Base-by-base conservation (phyloP, 768 basidiomycete genomes). In the Ramaria sp. region DNA sequence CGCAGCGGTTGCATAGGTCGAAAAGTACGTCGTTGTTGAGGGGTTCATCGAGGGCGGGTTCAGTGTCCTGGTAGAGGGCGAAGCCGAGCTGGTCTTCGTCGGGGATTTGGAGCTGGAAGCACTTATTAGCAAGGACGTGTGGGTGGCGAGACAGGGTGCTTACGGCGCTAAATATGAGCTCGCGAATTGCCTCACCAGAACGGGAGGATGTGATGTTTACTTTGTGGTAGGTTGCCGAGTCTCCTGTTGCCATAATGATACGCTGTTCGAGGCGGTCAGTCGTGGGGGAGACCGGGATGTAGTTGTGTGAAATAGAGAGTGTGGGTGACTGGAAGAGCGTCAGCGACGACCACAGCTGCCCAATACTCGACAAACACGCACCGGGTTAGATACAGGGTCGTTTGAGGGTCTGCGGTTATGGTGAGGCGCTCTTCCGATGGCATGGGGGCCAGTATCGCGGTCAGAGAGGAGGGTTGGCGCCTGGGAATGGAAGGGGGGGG, bases 41-140 rank as follows among this genome's bases (percentile, higher is more conserved):
- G 7, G 91, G 81, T 13, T 83, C 83, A 4, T 88, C 82, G 45
- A 86, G 78, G 17, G 86, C 86, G 61, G 85, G 63, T 96, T 86
- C 69, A 90, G 88, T 0, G 92, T 95, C 59, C 83, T 56, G 86
- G 73, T 89, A 92, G 54, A 98, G 86, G 24, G 84, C 80, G 66
- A 85, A 84, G 30, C 78, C 80, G 7, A 75, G 68, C 65, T 88
- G 84, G 57, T 95, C 90, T 59, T 94, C 93, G 64, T 91, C 90
- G 38, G 78, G 76, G 43, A 97, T 86, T 66, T 83, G 80, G 60
- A 92, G 73, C 89, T 91, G 60, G 7, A 59, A 41, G 27, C 46
- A 27, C 27, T n/a, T 5, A 27, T 27, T 5, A 43, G 34, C 51
- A 60, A 7, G 51, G 6, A 19, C 24, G 39, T n/a, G 51, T 27